These are phyloP conservation scores for Catenaria anguillulae DNA, from an alignment of 371 early-diverging fungal genomes.

Conservation along the genomic window DNA sequence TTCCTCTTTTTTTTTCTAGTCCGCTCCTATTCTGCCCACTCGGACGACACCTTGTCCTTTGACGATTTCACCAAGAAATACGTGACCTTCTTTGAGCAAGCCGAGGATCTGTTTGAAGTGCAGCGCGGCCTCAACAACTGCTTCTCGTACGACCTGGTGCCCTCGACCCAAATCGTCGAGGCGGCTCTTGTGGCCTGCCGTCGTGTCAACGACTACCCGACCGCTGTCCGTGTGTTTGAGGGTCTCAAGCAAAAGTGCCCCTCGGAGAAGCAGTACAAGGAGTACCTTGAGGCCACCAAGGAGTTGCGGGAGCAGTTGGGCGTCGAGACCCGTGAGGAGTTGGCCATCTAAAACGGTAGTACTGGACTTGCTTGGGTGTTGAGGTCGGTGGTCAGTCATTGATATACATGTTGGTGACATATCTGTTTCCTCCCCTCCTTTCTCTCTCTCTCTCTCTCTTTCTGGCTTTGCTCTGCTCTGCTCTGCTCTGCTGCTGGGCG, in stretches of 20 bases:
- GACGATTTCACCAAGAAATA: slow-evolving; percentile 67
- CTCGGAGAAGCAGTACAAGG: slow-evolving; percentile 64
- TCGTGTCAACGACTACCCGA: slow-evolving; percentile 81
- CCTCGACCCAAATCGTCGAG: slow-evolving; percentile 67
- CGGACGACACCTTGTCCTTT: slow-evolving; percentile 52
- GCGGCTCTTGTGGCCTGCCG: slow-evolving; percentile 79
- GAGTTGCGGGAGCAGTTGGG: slow-evolving; percentile 76
- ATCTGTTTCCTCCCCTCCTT: neutral
- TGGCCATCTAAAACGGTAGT: slow-evolving; percentile 49
- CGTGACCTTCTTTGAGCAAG: slow-evolving; percentile 72
- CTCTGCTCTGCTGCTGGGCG: too few relatives aligned
- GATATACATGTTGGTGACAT: too few relatives aligned
- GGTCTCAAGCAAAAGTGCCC: slow-evolving; percentile 79
- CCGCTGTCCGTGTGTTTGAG: slow-evolving; percentile 84
- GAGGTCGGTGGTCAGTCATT: too few relatives aligned
- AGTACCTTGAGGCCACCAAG: slow-evolving; percentile 72
- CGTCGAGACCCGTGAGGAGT: slow-evolving; percentile 69
- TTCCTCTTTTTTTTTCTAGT: too few relatives aligned
- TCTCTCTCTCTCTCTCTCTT: too few relatives aligned
- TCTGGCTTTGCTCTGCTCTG: too few relatives aligned
- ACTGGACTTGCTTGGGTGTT: neutral
- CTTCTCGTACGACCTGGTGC: slow-evolving; percentile 89
- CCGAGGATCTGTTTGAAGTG: slow-evolving; percentile 88
- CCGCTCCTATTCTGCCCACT: slow-evolving; percentile 43
- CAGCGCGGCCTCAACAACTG: slow-evolving; percentile 93